Base-by-base conservation (phyloP, 139 green algal species). In the Chlorella vulgaris region DNA sequence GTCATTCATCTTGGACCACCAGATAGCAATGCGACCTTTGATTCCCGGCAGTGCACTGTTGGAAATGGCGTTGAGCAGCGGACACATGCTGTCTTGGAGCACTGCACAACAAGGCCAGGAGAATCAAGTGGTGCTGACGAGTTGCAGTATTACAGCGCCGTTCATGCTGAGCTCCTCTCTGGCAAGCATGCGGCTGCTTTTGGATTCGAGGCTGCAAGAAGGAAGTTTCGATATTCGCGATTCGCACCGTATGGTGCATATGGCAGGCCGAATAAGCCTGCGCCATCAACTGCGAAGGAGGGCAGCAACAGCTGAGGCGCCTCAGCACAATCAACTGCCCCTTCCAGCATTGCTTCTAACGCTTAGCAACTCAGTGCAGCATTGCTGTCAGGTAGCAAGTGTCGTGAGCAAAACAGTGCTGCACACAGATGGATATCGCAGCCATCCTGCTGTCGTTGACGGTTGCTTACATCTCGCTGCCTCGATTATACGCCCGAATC, bases 1-100 rank as follows among this genome's bases (percentile, higher is more conserved):
- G n/a, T 50, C 70, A 58, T 88, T 77, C 68, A 21, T 86, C 36
- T 40, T 35, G 55, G 84, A 86, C 69, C 86, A 90, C 62, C 40
- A 69, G 58, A 75, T 80, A 36, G 18, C 33, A 28, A 28, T 31
- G 15, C 15, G 8, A 21, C 21, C 55, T 31, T 94, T 70, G 73
- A 88, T n/a, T 18, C 55, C 55, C n/a, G 55, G 55, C 8, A 65
- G 55, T 29, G 55, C 55, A 15, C 15, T 65, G 55, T 8, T 65
- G 15, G 55, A 65, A 5, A 65, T 65, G 55, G 55, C 55, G 28
- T 15, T 65, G 18, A 8, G 18, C 28, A 65, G 5, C 8, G 55
- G 55, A 31, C 55, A 29, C 21, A n/a, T 21, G 5, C 55, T 65
- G 15, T 58, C 15, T 10, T 24, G 47, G 13, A 58, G 10, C 47